phyloP scores from a whole-genome alignment of 176 grass and related monocot genomes.

The Oryza nivara region DNA sequence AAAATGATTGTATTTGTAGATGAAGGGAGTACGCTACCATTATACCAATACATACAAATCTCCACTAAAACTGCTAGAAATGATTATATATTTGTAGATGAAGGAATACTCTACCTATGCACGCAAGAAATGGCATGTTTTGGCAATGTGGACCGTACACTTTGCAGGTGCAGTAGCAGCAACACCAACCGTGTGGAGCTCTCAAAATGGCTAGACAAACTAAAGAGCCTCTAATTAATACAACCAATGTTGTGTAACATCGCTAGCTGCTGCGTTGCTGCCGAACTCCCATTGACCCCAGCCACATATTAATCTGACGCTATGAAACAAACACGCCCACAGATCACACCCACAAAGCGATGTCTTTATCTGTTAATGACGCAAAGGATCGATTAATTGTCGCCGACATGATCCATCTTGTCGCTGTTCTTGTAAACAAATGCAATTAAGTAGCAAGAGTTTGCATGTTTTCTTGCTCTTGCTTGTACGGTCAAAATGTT shows the following conservation, averaged over 20 bases:
- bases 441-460: background rate
- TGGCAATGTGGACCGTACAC: background rate
- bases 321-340: conserved; percentile 25
- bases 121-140: background rate
- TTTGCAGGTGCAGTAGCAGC: background rate
- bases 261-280: background rate
- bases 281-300: conserved; percentile 35
- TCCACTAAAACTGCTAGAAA: too few species aligned
- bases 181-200: conserved; percentile 34
- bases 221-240: background rate
- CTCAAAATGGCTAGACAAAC: background rate
- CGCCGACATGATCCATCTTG: background rate
- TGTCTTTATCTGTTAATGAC: background rate
- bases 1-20: too few species aligned
- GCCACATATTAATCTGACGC: background rate
- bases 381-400: background rate
- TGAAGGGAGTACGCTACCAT: too few species aligned
- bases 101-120: too few species aligned
- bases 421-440: background rate
- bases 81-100: too few species aligned
- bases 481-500: conserved; percentile 15
- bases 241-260: background rate
- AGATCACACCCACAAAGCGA: background rate
- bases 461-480: background rate
- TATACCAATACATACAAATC: too few species aligned